Conservation (phyloP, 805 yeast genomes). For the Candida piceae region DNA sequence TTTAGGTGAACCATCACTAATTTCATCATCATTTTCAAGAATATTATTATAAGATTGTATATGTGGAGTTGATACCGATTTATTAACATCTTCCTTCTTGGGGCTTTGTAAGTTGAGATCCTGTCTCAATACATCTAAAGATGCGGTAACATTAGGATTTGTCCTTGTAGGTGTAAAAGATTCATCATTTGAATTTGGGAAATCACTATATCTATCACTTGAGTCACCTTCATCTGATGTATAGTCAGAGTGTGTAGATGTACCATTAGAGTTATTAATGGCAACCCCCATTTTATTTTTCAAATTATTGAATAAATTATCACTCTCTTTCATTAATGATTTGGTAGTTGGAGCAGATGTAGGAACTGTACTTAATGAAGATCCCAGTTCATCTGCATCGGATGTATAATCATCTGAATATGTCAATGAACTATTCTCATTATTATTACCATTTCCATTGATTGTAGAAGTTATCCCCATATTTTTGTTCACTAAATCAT, state of each 20-base stretch:
- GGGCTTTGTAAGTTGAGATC: slow-evolving; percentile 12
- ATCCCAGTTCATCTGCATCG: slow-evolving; percentile 24
- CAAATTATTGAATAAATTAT: slow-evolving; percentile 22
- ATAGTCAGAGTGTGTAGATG: slow-evolving; percentile 19
- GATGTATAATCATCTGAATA: slow-evolving; percentile 26
- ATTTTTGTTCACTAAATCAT: slow-evolving; percentile 13
- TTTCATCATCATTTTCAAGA: background rate
- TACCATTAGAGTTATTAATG: slow-evolving; percentile 3
- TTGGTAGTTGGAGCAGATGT: slow-evolving; percentile 14
- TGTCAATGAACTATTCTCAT: slow-evolving; percentile 12
- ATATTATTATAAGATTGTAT: slow-evolving; percentile 4
- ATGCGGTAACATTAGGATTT: slow-evolving; percentile 16
- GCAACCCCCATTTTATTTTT: slow-evolving; percentile 15
- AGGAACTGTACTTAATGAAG: slow-evolving; percentile 10
- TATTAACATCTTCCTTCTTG: slow-evolving; percentile 6
- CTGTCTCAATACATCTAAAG: slow-evolving; percentile 15
- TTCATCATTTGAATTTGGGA: slow-evolving; percentile 1
- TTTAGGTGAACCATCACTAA: background rate
- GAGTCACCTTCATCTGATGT: slow-evolving; percentile 19
- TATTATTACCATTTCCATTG: background rate
- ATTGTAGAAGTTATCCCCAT: slow-evolving; percentile 1
- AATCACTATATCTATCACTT: background rate
- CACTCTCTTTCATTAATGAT: slow-evolving; percentile 20
- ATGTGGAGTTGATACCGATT: slow-evolving; percentile 17
- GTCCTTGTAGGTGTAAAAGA: slow-evolving; percentile 12